A percentile compares a stretch with the other conserved stretches of the same genome.
Evolutionary conservation across 108 stramenopile species (phyloP).

Genomic region (Stephanodiscus triporus): DNA sequence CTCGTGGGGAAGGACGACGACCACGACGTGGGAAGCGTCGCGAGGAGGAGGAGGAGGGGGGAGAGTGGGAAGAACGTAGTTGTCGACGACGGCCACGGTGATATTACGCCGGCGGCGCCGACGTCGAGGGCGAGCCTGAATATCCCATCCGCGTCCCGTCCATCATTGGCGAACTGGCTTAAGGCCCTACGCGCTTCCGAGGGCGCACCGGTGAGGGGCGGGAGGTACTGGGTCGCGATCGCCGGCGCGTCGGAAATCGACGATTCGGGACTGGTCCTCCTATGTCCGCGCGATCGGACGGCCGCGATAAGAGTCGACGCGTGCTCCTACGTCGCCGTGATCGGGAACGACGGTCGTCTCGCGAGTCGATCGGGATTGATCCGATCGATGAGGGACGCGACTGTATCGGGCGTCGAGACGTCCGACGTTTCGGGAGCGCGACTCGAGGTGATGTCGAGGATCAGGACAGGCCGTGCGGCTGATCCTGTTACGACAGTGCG

Average conservation of each 20-base stretch:
- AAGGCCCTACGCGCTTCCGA: slow-evolving; percentile 71
- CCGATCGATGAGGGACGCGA: no score
- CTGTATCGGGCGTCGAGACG: slow-evolving; percentile 33
- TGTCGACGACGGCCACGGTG: neutral
- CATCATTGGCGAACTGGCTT: slow-evolving; percentile 77
- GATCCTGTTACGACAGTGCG: slow-evolving; percentile 68
- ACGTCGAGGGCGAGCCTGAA: no score
- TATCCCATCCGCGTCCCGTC: slow-evolving; percentile 38
- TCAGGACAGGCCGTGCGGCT: slow-evolving; percentile 62
- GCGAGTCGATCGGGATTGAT: slow-evolving; percentile 31
- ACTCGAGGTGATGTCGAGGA: slow-evolving; percentile 58
- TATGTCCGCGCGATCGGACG: slow-evolving; percentile 68
- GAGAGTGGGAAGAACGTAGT: neutral
- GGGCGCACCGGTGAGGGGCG: slow-evolving; percentile 76
- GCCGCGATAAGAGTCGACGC: slow-evolving; percentile 60
- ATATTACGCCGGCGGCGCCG: neutral
- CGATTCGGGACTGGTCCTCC: slow-evolving; percentile 76
- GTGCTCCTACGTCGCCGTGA: slow-evolving; percentile 67
- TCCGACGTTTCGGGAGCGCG: slow-evolving; percentile 36
- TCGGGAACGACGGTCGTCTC: slow-evolving; percentile 70
- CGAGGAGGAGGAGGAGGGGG: slow-evolving; percentile 13
- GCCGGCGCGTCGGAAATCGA: slow-evolving; percentile 80
- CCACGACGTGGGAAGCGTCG: slow-evolving; percentile 20
- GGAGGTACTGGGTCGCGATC: slow-evolving; percentile 80
- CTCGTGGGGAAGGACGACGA: slow-evolving; percentile 31